Percentiles rank a stretch among this genome's conserved stretches.
These are phyloP conservation scores for Leishmania major DNA, from an alignment of 208 protist genomes.

Conservation along the genomic window DNA sequence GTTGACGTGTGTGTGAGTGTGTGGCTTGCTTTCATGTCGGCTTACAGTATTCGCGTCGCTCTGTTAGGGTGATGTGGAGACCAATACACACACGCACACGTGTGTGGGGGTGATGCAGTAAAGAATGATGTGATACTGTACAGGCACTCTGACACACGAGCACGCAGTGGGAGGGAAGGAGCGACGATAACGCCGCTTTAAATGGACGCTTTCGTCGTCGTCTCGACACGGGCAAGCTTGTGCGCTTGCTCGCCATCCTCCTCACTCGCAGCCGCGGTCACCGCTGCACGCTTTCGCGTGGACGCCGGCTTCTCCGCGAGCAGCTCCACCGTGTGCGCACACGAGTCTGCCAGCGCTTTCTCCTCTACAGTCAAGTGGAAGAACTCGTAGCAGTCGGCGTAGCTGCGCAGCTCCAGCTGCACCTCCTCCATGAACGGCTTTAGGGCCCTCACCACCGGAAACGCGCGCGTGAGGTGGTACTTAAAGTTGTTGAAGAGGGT, in stretches of 20 bases:
- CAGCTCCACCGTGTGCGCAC: conserved; percentile 38
- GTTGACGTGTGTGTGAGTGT: no score
- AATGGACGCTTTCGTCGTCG: not conserved
- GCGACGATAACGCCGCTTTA: not conserved
- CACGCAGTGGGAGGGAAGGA: not conserved
- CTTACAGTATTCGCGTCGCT: not conserved
- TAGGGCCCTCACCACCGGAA: conserved; percentile 66
- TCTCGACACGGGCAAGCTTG: conserved; percentile 17
- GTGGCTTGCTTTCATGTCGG: not conserved
- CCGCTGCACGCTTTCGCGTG: conserved; percentile 1
- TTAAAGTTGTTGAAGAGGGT: conserved; percentile 83
- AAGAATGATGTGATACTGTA: not conserved
- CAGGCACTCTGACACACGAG: not conserved
- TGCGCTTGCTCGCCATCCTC: not conserved
- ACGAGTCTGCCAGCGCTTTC: conserved; percentile 30
- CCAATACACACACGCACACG: not conserved
- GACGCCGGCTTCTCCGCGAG: conserved; percentile 21
- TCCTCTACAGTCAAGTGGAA: conserved; percentile 39
- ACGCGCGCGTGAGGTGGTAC: conserved; percentile 87
- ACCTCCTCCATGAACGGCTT: conserved; percentile 64
- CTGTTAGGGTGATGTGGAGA: not conserved
- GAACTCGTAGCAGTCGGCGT: conserved; percentile 66
- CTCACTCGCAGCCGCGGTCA: not conserved
- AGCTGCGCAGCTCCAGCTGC: conserved; percentile 56
- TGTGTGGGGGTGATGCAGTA: no score